phyloP scores from a whole-genome alignment of 148 eudicot genomes.

The Arctostaphylos glauca region DNA sequence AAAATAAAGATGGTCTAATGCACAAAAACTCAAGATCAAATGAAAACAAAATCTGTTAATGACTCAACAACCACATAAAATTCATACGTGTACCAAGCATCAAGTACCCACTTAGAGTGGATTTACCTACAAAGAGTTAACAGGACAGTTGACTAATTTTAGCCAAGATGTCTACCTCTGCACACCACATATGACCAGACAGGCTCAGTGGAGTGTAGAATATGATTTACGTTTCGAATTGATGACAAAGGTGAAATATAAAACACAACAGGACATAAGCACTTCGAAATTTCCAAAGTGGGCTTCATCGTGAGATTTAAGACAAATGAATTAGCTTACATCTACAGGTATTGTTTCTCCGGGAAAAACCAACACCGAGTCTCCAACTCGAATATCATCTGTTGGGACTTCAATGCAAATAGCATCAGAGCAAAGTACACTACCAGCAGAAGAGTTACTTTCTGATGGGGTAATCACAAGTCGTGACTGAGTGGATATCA shows the following conservation, averaged over 20 bases:
- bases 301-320: background rate
- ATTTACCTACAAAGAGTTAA: background rate
- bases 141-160: background rate
- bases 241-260: background rate
- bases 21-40: background rate
- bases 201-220: background rate
- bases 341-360: conserved; percentile 96
- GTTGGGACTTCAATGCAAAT: conserved; percentile 84
- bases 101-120: background rate
- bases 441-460: conserved; percentile 42
- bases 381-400: conserved; percentile 85
- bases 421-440: conserved; percentile 72
- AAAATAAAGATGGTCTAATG: conserved; percentile 5
- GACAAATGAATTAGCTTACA: conserved; percentile 45
- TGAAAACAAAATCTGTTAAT: background rate
- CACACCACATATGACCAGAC: background rate
- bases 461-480: conserved; percentile 79
- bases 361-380: conserved; percentile 80
- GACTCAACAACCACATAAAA: background rate
- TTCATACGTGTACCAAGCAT: background rate
- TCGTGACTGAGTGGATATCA: conserved; percentile 80
- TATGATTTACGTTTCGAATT: background rate
- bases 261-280: background rate
- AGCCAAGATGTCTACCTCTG: background rate
- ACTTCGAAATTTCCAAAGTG: background rate